Evolutionary conservation across 129 eudicot genomes (phyloP).

Genomic region (Flaveria ramosissima): DNA sequence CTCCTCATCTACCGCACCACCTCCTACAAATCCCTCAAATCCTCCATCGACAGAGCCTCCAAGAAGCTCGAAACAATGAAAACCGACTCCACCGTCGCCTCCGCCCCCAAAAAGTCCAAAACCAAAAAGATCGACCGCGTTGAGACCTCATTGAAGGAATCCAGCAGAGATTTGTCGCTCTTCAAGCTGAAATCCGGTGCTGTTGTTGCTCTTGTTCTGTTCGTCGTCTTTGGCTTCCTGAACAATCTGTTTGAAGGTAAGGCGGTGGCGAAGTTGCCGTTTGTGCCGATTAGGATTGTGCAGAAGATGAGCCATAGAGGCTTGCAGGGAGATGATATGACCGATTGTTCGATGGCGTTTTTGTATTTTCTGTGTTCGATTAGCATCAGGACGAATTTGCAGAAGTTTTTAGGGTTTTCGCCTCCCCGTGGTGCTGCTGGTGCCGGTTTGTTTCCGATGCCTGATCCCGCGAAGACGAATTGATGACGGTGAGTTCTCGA

Average conservation of each 20-base stretch:
- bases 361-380: constrained; percentile 84
- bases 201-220: constrained; percentile 81
- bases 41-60: constrained; percentile 86
- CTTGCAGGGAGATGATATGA: constrained; percentile 73
- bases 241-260: constrained; percentile 81
- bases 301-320: constrained; percentile 98
- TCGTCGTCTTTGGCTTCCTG: constrained; percentile 73
- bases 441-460: constrained; percentile 76
- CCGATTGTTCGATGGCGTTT: constrained; percentile 99
- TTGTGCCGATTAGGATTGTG: constrained; percentile 69
- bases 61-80: constrained; percentile 96
- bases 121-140: constrained; percentile 86
- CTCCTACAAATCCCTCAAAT: constrained; percentile 91
- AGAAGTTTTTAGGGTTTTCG: constrained; percentile 91
- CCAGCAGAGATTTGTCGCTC: constrained; percentile 75
- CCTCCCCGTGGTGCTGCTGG: constrained; percentile 99
- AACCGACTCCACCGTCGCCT: constrained; percentile 37
- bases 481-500: constrained; percentile 30
- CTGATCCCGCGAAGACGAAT: constrained; percentile 70
- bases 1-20: constrained; percentile 86
- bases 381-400: constrained; percentile 87
- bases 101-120: constrained; percentile 56
- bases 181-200: constrained; percentile 93
- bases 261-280: constrained; percentile 89
- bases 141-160: constrained; percentile 74